Percentiles rank a stretch among this genome's conserved stretches.
phyloP scores from a whole-genome alignment of 768 basidiomycete genomes.

The Podaxis sp. region DNA sequence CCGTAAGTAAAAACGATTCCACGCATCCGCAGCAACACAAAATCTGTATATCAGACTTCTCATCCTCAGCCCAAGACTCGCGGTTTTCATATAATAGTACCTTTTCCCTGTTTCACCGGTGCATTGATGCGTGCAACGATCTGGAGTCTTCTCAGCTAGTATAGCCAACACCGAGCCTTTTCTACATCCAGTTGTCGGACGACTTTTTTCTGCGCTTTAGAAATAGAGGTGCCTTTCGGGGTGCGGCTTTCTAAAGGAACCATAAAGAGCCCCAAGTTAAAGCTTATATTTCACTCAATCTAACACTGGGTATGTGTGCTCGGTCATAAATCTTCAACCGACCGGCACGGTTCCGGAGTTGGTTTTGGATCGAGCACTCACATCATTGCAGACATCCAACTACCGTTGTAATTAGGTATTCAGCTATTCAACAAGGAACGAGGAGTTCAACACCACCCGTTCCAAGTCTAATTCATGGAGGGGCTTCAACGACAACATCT shows the following conservation, averaged over 20 bases:
- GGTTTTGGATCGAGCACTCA: not conserved
- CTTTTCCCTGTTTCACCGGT: too few relatives aligned
- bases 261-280: not conserved
- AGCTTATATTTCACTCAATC: not conserved
- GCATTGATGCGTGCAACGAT: too few relatives aligned
- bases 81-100: too few relatives aligned
- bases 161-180: not conserved
- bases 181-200: not conserved
- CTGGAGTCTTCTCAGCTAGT: too few relatives aligned
- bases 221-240: not conserved
- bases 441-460: too few relatives aligned
- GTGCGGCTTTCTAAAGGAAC: not conserved
- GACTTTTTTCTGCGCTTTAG: not conserved
- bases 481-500: too few relatives aligned
- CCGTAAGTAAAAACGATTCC: too few relatives aligned
- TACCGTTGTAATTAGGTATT: too few relatives aligned
- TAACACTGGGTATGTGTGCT: not conserved
- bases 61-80: not conserved
- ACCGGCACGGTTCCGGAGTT: not conserved
- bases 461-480: too few relatives aligned
- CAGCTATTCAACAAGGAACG: too few relatives aligned
- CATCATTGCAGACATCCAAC: too few relatives aligned
- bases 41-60: not conserved
- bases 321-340: not conserved
- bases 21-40: not conserved